phyloP scores from a whole-genome alignment of 2,329 filamentous ascomycete species.

The Nemania bipapillata region DNA sequence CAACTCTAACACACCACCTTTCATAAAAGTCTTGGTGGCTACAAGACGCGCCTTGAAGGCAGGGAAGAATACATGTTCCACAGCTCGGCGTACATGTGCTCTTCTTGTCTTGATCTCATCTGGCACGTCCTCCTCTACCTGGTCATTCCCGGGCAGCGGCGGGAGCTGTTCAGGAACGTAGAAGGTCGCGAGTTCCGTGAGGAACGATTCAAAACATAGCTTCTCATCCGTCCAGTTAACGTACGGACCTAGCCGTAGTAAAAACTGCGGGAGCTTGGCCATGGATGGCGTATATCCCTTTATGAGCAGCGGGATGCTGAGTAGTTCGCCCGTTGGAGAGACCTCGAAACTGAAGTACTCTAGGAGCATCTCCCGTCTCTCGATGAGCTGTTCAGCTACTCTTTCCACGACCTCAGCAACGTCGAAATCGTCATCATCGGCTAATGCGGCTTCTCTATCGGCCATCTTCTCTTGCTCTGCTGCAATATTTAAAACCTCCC shows the following conservation, averaged over 20 bases:
- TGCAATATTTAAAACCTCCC: conserved; percentile 76
- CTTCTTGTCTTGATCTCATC: conserved; percentile 69
- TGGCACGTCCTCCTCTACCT: conserved; percentile 57
- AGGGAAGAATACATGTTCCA: conserved; percentile 91
- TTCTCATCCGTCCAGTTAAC: conserved; percentile 89
- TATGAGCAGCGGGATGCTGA: conserved; percentile 82
- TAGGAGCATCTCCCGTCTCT: conserved; percentile 82
- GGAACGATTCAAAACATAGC: conserved; percentile 82
- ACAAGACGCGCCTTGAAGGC: conserved; percentile 85
- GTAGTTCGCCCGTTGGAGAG: conserved; percentile 77
- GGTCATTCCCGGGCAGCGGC: conserved; percentile 48
- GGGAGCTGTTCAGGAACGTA: conserved; percentile 90
- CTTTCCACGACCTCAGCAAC: conserved; percentile 72
- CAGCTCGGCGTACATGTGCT: conserved; percentile 74
- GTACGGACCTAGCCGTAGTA: conserved; percentile 86
- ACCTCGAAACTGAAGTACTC: conserved; percentile 94
- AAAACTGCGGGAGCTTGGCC: conserved; percentile 86
- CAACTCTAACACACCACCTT: conserved; percentile 80
- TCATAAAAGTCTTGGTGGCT: conserved; percentile 80
- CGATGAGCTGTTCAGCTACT: conserved; percentile 75
- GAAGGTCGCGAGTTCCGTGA: conserved; percentile 87
- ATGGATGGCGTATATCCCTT: conserved; percentile 89
- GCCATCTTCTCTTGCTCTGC: conserved; percentile 74
- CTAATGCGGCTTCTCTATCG: conserved; percentile 46
- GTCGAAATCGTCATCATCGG: conserved; percentile 68